These are phyloP conservation scores for Ensete ventricosum DNA, from an alignment of 176 grass and related monocot species.

Conservation along the genomic window DNA sequence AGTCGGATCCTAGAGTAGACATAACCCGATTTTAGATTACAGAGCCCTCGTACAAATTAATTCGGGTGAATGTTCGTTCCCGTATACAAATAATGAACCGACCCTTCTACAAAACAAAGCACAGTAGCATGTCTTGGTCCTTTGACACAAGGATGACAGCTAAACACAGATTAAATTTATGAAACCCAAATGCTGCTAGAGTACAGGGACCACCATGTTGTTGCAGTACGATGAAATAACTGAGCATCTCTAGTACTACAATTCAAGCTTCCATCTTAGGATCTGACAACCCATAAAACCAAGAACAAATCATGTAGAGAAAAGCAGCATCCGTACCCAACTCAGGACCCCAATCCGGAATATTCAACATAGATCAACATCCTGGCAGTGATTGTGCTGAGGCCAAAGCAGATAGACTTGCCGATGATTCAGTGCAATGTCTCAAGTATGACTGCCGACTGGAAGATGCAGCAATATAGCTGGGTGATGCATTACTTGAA, in stretches of 20 bases:
- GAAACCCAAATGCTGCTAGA: not conserved
- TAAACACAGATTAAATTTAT: not conserved
- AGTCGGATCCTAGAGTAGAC: too few relatives aligned
- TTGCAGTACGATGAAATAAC: not conserved
- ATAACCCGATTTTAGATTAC: too few relatives aligned
- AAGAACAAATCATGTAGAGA: not conserved
- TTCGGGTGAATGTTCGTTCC: too few relatives aligned
- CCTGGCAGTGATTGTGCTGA: conserved; percentile 63
- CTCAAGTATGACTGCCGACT: conserved; percentile 69
- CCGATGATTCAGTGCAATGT: conserved; percentile 47
- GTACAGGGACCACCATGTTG: not conserved
- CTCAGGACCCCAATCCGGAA: not conserved
- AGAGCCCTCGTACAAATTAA: too few relatives aligned
- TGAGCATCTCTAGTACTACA: not conserved
- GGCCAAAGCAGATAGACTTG: conserved; percentile 56
- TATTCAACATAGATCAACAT: conserved; percentile 32
- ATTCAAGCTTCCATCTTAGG: not conserved
- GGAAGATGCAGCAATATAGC: conserved; percentile 49
- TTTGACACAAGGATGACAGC: not conserved
- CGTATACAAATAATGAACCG: too few relatives aligned
- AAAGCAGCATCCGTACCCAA: not conserved
- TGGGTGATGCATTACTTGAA: conserved; percentile 46
- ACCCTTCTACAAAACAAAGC: not conserved
- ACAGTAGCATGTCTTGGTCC: not conserved
- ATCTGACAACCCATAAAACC: not conserved